Base-by-base conservation (phyloP, 257 asterid genomes). In the Eustoma russellianum region DNA sequence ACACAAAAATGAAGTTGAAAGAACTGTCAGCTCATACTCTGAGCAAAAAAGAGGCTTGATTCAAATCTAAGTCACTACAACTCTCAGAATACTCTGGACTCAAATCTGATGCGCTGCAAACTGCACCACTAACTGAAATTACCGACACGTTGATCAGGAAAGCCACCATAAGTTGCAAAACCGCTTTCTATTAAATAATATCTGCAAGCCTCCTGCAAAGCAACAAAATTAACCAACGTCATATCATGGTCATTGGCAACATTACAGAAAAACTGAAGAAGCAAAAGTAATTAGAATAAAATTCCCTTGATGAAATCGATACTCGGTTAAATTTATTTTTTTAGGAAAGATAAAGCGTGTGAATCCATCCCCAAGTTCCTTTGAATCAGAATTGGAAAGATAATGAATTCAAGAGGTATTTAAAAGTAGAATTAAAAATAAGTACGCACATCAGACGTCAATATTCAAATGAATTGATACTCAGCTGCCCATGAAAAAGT, bases 91-190 rank as follows among this genome's bases (percentile, higher is more conserved):
- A 77, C 2, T 72, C 77, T 49, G 80, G 48, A 62, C 62, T 52
- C 69, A 88, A 65, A 72, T 70, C 64, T 46, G 87, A 44, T 50
- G 95, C 83, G 71, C 80, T 72, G 77, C 98, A 92, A 66, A 92
- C 93, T 24, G 93, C 80, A 34, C 98, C 98, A 53, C 86, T 92
- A 41, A 92, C 95, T 52, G 98, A 87, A 65, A 92, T 92, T 55
- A 92, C 86, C 1, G 94, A 92, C 54, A 92, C 65, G 9, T 92
- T 92, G 66, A 92, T 92, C 56, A 83, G 75, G 78, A 92, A 92
- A n/a, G 98, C 97, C 53, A 88, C 81, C 65, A 74, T 52, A 45
- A 92, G 71, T 49, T 49, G 98, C 98, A 48, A 82, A 74, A 33
- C 95, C 97, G 57, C 97, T 92, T 68, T 88, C 97, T 13, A 88